phyloP scores from a whole-genome alignment of 805 yeast genomes.

The Nakazawaea ishiwadae region DNA sequence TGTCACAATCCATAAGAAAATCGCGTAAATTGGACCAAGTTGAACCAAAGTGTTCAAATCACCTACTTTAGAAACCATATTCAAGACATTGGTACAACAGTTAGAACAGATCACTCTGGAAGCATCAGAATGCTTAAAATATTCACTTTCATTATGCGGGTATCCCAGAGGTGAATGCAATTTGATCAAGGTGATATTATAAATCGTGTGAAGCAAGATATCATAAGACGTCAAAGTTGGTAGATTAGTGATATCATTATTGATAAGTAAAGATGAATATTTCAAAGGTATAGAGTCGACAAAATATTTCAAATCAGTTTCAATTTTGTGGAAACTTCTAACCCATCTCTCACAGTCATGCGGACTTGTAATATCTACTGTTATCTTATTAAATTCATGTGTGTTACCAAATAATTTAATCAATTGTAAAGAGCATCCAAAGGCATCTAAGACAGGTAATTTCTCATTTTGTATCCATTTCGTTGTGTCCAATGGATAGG shows the following conservation, averaged over 20 bases:
- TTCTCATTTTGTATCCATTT: conserved; percentile 4
- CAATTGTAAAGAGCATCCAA: conserved; percentile 8
- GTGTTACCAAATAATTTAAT: conserved; percentile 9
- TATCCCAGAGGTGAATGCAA: conserved; percentile 22
- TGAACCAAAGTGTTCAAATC: neutral
- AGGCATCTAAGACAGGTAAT: conserved; percentile 1
- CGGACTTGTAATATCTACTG: neutral
- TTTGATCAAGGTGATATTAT: conserved; percentile 20
- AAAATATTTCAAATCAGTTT: conserved; percentile 2
- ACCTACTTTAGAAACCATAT: conserved; percentile 2
- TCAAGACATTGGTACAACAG: conserved; percentile 8
- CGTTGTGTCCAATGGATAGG: conserved; percentile 1
- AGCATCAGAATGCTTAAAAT: conserved; percentile 17
- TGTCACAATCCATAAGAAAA: conserved; percentile 28
- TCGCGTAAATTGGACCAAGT: conserved; percentile 28
- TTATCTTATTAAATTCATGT: conserved; percentile 7
- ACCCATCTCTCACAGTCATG: conserved; percentile 4
- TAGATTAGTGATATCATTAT: conserved; percentile 2
- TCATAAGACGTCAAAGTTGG: neutral
- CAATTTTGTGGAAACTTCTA: neutral
- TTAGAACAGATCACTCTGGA: conserved; percentile 17
- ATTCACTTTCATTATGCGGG: conserved; percentile 20
- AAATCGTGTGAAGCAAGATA: conserved; percentile 9
- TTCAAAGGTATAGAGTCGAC: conserved; percentile 8
- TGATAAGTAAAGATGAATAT: conserved; percentile 5